Base-by-base conservation (phyloP, 2,329 filamentous ascomycete genomes). In the Exophiala xenobiotica region DNA sequence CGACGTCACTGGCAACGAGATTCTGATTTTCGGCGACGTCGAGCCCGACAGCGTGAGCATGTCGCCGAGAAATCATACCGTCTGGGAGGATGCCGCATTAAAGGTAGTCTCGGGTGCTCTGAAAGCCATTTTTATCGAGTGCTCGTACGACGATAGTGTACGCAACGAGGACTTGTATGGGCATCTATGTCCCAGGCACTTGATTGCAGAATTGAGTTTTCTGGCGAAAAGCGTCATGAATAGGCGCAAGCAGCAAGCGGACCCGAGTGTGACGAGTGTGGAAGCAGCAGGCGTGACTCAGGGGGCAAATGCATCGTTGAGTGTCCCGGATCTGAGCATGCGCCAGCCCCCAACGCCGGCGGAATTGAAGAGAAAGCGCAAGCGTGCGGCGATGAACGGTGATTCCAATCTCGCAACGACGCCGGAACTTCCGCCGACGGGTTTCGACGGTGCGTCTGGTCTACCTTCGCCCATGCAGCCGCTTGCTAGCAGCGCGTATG, bases 1-100 rank as follows among this genome's bases (percentile, higher is more conserved):
- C 53, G 75, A 85, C 26, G 67, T 73, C 1, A 87, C 83, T 0
- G 80, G 81, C 1, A 79, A 80, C 24, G 92, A 99, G 69, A 81
- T 97, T 2, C 80, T 99, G 53, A 88, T 99, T 42, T 97, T 96
- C 66, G 93, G 93, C 14, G 93, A 99, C 60, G 88, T 97, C 29
- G 93, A 99, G 65, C 90, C 93, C 0, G 93, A 99, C 68, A 86
- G 83, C 6, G 71, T 97, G 20, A 95, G 90, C 0, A 70, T 92
- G 1, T 86, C 82, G 1, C 90, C 92, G 1, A 83, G 91, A 19
- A 97, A 93, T 59, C 73, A 79, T n/a, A 75, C 77, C 11, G 83
- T 99, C 11, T 99, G 93, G 93, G 79, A 82, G 59, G 88, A 93
- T 64, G 92, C 92, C 0, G 92, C 91, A 0, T 86, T 86, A 6